Base-by-base conservation (phyloP, 2,329 filamentous ascomycete genomes). In the Metarhizium rileyi region DNA sequence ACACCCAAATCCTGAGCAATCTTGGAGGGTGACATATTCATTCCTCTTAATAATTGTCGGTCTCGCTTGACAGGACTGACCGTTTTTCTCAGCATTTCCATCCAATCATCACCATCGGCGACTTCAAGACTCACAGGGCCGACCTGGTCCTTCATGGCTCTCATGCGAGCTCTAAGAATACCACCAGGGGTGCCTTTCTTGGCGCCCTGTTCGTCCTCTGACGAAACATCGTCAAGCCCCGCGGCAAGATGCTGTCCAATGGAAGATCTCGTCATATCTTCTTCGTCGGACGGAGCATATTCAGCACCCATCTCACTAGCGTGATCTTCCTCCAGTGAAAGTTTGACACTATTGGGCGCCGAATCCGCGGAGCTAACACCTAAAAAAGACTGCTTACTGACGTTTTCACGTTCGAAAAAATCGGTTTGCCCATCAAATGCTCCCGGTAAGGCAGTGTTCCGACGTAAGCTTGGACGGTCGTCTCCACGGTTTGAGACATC, bases 61-160 rank as follows among this genome's bases (percentile, higher is more conserved):
- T 96, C 87, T 61, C 93, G 85, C 72, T 97, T 97, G 62, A 87
- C 83, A 5, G 93, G 91, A 61, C 89, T 95, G 58, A 97, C 89
- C 5, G 93, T 97, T 57, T 90, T 90, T 65, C 90, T 87, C 55
- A 98, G 76, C 71, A 96, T 90, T 58, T 93, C 86, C 57, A 90
- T 86, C 93, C 93, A 98, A 64, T 95, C 86, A 52, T 90, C 87
- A 48, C 84, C 87, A 55, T 80, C 77, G 33, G 78, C 73, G 52
- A 85, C 78, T 55, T 82, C 78, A 48, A 80, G 70, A 56, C 75
- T 79, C 23, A 76, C 64, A 23, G 81, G 81, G 26, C 77, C 78
- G 52, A 69, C 73, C 20, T 76, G 76, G 54, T 75, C 75, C 66
- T 82, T 83, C 60, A 80, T 70, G 35, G 80, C 80, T 62, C 80